Evolutionary conservation across 2,329 filamentous ascomycete species (phyloP).

Genomic region (Emergomyces africanus): DNA sequence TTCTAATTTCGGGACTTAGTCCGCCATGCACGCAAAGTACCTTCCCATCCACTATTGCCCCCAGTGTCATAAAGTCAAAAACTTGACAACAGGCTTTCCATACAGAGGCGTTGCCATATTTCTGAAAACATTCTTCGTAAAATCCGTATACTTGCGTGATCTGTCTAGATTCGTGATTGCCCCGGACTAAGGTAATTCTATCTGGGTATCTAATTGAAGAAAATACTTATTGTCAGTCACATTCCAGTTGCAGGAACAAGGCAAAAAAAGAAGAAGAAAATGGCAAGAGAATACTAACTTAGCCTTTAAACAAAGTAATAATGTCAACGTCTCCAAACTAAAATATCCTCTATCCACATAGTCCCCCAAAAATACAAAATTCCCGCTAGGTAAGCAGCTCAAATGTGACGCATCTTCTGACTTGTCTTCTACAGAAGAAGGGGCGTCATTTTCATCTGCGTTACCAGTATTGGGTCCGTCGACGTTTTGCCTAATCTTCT

Average conservation of each 20-base stretch:
- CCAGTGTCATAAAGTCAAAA: slow-evolving; percentile 63
- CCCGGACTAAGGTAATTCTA: slow-evolving; percentile 58
- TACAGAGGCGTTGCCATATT: slow-evolving; percentile 64
- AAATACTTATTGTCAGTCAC: slow-evolving; percentile 1
- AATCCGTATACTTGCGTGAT: slow-evolving; percentile 71
- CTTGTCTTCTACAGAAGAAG: slow-evolving; percentile 14
- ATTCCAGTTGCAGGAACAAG: neutral
- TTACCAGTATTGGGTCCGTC: slow-evolving; percentile 14
- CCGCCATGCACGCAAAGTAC: slow-evolving; percentile 63
- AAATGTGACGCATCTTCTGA: slow-evolving; percentile 13
- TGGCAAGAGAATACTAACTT: slow-evolving; percentile 38
- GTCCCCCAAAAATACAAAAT: slow-evolving; percentile 61
- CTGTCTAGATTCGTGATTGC: slow-evolving; percentile 64
- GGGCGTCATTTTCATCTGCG: slow-evolving; percentile 20
- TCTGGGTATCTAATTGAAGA: slow-evolving; percentile 47
- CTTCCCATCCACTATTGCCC: slow-evolving; percentile 60
- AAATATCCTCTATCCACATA: slow-evolving; percentile 66
- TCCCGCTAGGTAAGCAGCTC: slow-evolving; percentile 42
- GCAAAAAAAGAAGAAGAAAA: neutral
- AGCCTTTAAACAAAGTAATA: slow-evolving; percentile 59
- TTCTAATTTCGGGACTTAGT: slow-evolving; percentile 59
- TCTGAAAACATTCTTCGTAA: slow-evolving; percentile 64
- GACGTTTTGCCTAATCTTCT: slow-evolving; percentile 57
- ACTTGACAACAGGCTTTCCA: slow-evolving; percentile 72
- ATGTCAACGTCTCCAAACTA: slow-evolving; percentile 58